Evolutionary conservation across 2,329 filamentous ascomycete species (phyloP).

Genomic region (Colletotrichum simmondsii): DNA sequence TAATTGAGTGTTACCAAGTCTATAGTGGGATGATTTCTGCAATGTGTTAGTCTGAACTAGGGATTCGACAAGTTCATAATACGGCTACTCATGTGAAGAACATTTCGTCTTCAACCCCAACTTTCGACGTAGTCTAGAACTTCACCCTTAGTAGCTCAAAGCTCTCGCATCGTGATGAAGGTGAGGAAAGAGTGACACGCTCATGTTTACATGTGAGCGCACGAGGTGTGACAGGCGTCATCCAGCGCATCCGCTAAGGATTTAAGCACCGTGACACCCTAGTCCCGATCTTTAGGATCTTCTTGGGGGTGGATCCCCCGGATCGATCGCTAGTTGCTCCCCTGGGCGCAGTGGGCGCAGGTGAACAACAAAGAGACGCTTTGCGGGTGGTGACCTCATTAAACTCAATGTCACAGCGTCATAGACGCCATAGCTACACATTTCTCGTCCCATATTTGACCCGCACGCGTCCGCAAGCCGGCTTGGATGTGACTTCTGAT

Average conservation of each 20-base stretch:
- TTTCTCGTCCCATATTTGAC: slow-evolving; percentile 19
- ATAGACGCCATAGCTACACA: slow-evolving; percentile 23
- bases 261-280: slow-evolving; percentile 8
- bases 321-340: slow-evolving; percentile 21
- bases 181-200: neutral
- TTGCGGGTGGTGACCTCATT: slow-evolving; percentile 26
- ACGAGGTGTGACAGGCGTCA: neutral
- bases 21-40: neutral
- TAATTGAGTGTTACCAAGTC: neutral
- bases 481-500: too few relatives aligned
- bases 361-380: slow-evolving; percentile 1
- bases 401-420: slow-evolving; percentile 30
- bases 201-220: neutral
- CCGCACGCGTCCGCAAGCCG: neutral
- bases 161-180: neutral
- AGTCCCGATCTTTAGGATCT: slow-evolving; percentile 22
- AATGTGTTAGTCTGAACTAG: neutral
- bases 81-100: neutral
- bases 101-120: neutral
- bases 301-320: slow-evolving; percentile 10
- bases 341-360: neutral
- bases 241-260: neutral
- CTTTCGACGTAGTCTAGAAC: neutral
- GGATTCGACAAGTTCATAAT: neutral
- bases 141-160: neutral